A percentile compares a stretch with the other conserved stretches of the same genome.
These are phyloP conservation scores for Evernia prunastri DNA, from an alignment of 495 filamentous ascomycete species.

Conservation along the genomic window DNA sequence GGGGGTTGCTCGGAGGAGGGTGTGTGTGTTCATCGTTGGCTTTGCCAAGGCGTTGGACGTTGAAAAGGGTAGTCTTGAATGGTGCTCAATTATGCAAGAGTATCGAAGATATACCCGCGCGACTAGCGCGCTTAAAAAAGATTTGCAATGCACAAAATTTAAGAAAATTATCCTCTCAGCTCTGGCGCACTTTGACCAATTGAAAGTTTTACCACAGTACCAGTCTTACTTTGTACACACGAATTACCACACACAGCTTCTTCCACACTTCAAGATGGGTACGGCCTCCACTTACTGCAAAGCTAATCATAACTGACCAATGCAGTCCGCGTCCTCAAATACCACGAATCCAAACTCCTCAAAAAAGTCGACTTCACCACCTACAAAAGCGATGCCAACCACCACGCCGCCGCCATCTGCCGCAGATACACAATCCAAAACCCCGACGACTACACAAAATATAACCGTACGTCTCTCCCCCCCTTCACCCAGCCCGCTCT, in stretches of 20 bases:
- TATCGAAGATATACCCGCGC: conserved; percentile 7
- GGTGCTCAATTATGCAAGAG: background rate
- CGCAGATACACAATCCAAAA: conserved; percentile 86
- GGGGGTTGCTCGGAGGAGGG: background rate
- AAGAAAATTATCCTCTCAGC: no score
- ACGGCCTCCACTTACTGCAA: background rate
- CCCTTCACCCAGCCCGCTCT: background rate
- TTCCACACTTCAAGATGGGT: background rate
- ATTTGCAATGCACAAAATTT: background rate
- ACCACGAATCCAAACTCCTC: conserved; percentile 82
- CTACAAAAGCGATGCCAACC: conserved; percentile 80
- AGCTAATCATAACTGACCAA: conserved; percentile 21
- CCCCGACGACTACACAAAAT: conserved; percentile 77
- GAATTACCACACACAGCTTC: background rate
- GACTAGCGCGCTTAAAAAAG: background rate
- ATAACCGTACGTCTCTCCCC: conserved; percentile 49
- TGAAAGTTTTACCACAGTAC: no score
- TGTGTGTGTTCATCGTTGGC: background rate
- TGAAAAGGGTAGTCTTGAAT: background rate
- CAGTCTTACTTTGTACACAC: background rate
- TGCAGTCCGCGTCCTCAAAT: conserved; percentile 89
- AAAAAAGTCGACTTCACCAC: conserved; percentile 92
- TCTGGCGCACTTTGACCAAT: no score
- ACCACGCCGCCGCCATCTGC: conserved; percentile 72
- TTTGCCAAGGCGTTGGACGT: background rate